Evolutionary conservation across 768 basidiomycete genomes (phyloP), one percentile per base, ranked within the genome.

Genomic region (Aureoboletus auriporus): DNA sequence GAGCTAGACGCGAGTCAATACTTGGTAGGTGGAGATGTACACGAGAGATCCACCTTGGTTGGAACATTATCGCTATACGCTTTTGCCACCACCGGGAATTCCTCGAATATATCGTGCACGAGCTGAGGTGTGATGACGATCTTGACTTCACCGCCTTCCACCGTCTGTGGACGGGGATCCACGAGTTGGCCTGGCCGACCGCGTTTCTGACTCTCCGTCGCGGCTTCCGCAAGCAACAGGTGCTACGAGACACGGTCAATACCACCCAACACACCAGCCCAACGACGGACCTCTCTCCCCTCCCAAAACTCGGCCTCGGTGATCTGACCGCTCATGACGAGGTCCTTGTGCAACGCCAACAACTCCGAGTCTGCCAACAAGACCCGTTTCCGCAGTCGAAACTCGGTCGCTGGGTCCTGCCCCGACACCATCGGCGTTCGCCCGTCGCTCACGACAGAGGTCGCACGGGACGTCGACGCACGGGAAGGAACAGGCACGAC

Each of bases 291-390:
- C 79, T 96, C 89, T 61, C 96, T 77, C 29, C 93, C 92, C 52
- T 93, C 93, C 96, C 96, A 98, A 66, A 98, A 99, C 56, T 99
- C 96, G 0, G 82, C 79, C 67, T 98, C 94, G 1, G 86, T 86
- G 28, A 99, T 87, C 54, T 89, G 85, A 9, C 85, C 83, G 27
- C 74, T 75, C 67, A 90, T 81, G 39, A 98, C 96, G 51, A 98
- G 79, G 42, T 95, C 90, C 34, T 83, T 82, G 66, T 98, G 94
- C 38, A 99, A 72, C 10, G 79, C 66, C 16, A 83, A 84, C 46
- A 97, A 75, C 49, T 91, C 89, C 1, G 86, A 79, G 53, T 86
- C 84, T 63, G 79, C 79, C 60, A 89, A 62, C 23, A 97, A 75
- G 2, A 96, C 88, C 47, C 81, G 80, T 66, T 89, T 90, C 42